phyloP scores from a whole-genome alignment of 106 monocot species.

The Phalaenopsis equestris region DNA sequence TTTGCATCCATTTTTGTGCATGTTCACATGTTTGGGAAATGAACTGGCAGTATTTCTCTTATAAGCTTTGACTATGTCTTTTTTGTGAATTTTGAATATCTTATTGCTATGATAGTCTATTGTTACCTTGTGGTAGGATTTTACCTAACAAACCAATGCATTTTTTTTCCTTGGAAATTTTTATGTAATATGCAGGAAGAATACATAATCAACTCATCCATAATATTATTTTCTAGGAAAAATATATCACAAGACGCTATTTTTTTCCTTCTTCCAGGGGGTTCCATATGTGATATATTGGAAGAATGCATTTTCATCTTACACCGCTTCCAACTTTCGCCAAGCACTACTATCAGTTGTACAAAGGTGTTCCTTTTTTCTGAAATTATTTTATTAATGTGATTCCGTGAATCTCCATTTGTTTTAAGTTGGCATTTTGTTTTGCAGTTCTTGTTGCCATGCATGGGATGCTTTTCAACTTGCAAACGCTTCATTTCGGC shows the following conservation, averaged over 20 bases:
- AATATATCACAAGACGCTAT: neutral
- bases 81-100: neutral
- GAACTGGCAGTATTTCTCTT: neutral
- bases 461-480: conserved; percentile 61
- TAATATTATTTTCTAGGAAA: neutral
- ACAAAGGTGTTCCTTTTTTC: conserved; percentile 47
- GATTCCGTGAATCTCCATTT: neutral
- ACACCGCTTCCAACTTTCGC: conserved; percentile 65
- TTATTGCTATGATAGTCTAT: neutral
- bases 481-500: conserved; percentile 45
- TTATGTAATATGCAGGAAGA: neutral
- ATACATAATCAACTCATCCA: neutral
- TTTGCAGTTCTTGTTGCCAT: conserved; percentile 71
- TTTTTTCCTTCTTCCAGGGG: conserved; percentile 38
- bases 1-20: no score
- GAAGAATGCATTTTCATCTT: conserved; percentile 63
- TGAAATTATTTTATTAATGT: neutral
- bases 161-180: neutral
- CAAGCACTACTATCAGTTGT: conserved; percentile 76
- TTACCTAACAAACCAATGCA: neutral
- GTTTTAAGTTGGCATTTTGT: conserved; percentile 3
- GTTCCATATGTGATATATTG: conserved; percentile 86
- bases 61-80: neutral
- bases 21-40: neutral
- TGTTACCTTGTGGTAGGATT: neutral